Percentiles rank a stretch among this genome's conserved stretches.
Conservation (phyloP, 2,329 filamentous ascomycete species). For the Talaromyces sp. region DNA sequence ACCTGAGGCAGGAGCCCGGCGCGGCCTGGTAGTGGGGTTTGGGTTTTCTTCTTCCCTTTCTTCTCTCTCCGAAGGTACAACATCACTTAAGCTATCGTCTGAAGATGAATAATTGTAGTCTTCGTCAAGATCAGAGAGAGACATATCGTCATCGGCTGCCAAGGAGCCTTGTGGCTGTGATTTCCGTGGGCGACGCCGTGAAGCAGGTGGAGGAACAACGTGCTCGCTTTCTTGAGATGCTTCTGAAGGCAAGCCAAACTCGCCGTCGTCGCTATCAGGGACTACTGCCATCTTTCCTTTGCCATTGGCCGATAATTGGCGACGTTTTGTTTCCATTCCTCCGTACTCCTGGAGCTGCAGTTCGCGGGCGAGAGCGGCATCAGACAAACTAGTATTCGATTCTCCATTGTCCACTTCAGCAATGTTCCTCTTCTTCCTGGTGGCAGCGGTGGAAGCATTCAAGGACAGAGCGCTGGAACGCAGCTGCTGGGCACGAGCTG, state of each 20-base stretch:
- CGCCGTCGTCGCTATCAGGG: constrained; percentile 19
- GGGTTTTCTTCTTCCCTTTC: not conserved
- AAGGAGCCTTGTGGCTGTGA: not conserved
- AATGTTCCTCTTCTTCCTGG: constrained; percentile 40
- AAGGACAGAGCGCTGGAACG: constrained; percentile 48
- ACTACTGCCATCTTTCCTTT: constrained; percentile 14
- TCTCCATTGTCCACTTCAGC: constrained; percentile 39
- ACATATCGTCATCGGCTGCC: constrained; percentile 13
- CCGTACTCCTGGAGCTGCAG: constrained; percentile 54
- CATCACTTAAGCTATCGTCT: constrained; percentile 6
- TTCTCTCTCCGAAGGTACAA: not conserved
- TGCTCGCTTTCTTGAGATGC: not conserved
- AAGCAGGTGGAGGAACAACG: not conserved
- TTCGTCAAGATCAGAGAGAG: constrained; percentile 10
- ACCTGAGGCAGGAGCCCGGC: not conserved
- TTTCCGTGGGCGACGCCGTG: constrained; percentile 1
- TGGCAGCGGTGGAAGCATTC: constrained; percentile 16
- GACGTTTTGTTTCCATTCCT: constrained; percentile 30
- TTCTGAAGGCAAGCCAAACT: not conserved
- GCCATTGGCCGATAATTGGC: constrained; percentile 19
- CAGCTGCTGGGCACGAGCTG: constrained; percentile 42
- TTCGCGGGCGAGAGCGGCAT: constrained; percentile 50
- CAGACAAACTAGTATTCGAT: constrained; percentile 29
- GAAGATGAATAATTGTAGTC: constrained; percentile 19
- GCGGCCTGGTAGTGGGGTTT: not conserved